Percentiles rank a stretch among this genome's conserved stretches.
phyloP scores from a whole-genome alignment of 192 early-diverging fungal genomes.

The Coemansia sp. region DNA sequence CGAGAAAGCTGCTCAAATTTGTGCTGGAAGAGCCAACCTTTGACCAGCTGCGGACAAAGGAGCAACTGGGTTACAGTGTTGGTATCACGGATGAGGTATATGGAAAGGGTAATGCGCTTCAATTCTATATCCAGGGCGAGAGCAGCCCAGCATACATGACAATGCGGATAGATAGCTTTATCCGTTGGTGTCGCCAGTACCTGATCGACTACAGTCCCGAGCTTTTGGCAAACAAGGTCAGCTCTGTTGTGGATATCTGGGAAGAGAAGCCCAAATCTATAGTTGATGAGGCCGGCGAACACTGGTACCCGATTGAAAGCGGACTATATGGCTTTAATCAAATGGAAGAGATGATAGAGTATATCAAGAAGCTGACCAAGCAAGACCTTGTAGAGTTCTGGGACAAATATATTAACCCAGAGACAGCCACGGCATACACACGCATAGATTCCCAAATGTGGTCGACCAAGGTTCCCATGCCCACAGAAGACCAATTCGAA shows the following conservation, averaged over 20 bases:
- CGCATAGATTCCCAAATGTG: slow-evolving; percentile 20
- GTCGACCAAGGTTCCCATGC: background rate
- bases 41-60: slow-evolving; percentile 85
- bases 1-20: slow-evolving; percentile 61
- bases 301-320: slow-evolving; percentile 61
- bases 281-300: slow-evolving; percentile 54
- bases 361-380: slow-evolving; percentile 10
- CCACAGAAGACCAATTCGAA: background rate
- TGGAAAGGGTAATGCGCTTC: slow-evolving; percentile 19
- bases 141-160: slow-evolving; percentile 73
- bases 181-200: slow-evolving; percentile 52
- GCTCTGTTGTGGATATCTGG: slow-evolving; percentile 54
- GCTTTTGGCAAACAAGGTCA: slow-evolving; percentile 59
- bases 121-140: slow-evolving; percentile 80
- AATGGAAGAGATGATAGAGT: background rate
- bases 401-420: slow-evolving; percentile 30
- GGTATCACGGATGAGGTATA: slow-evolving; percentile 35
- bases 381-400: slow-evolving; percentile 24
- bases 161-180: slow-evolving; percentile 71
- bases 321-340: slow-evolving; percentile 75
- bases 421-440: slow-evolving; percentile 22
- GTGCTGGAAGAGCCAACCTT: slow-evolving; percentile 79
- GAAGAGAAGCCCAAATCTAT: slow-evolving; percentile 70
- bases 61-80: slow-evolving; percentile 69
- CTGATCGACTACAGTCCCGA: slow-evolving; percentile 47